Percentiles rank a stretch among this genome's conserved stretches.
These are phyloP conservation scores for Rhodotorula sp. DNA, from an alignment of 1,284 basidiomycete genomes.

Conservation along the genomic window DNA sequence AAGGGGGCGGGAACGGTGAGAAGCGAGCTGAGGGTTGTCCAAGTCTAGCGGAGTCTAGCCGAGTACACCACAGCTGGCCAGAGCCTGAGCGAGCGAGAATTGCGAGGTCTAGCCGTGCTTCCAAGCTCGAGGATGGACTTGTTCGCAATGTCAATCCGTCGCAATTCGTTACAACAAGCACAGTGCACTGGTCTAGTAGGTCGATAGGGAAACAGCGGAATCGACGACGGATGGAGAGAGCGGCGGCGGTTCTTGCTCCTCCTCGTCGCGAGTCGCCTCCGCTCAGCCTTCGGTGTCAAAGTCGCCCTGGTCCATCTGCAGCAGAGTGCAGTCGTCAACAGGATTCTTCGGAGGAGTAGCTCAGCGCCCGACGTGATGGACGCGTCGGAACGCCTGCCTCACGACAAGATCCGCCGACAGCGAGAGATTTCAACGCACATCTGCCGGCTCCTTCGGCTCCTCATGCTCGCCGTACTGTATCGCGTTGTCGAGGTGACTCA, in stretches of 20 bases:
- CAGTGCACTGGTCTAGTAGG: too few species aligned
- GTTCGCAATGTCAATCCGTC: not conserved
- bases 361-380: too few species aligned
- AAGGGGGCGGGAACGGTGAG: not conserved
- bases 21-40: not conserved
- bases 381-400: not conserved
- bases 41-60: too few species aligned
- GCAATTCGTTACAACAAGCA: conserved; percentile 9
- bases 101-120: not conserved
- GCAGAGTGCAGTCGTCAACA: not conserved
- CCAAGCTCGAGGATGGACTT: not conserved
- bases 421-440: conserved; percentile 16
- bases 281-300: conserved; percentile 39
- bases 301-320: conserved; percentile 41
- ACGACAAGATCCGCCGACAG: too few species aligned
- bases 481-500: conserved; percentile 89
- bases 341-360: too few species aligned
- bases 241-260: not conserved
- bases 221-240: not conserved
- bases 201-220: not conserved
- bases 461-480: conserved; percentile 45
- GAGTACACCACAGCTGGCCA: not conserved
- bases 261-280: not conserved
- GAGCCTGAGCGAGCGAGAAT: not conserved
- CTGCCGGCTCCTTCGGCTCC: conserved; percentile 46